Base-by-base conservation (phyloP, 2,329 filamentous ascomycete genomes). In the Beauveria asiatica region DNA sequence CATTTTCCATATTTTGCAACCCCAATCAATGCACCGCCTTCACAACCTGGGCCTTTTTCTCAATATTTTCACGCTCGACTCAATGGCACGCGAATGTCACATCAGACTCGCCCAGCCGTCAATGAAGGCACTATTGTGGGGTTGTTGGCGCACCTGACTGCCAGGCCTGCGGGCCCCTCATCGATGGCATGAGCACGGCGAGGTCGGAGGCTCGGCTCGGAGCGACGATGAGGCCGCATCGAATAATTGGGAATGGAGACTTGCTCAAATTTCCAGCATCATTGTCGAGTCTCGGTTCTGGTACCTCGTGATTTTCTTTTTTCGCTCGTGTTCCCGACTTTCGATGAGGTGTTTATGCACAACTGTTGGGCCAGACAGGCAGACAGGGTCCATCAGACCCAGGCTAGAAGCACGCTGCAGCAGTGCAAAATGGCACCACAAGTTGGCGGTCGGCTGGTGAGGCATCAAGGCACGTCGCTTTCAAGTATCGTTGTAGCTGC, bases 1-100 rank as follows among this genome's bases (percentile, higher is more conserved):
- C 8, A 11, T 7, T 10, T 21, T 19, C 16, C 19, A 19, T 33
- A 25, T 19, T 16, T 16, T 16, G 11, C 16, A 39, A 25, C 30
- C 17, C 37, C 16, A 10, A 46, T 25, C 27, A 11, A 23, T 23
- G n/a, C 19, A 56, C 37, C 13, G 13, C 13, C 53, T 13, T 30
- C 7, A 46, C 11, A 11, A 4, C 9, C 51, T 49, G 39, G 52
- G 30, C 7, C 19, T 3, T 48, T 44, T 39, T 53, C 42, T 59
- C 60, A 62, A 56, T 60, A 63, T 25, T 65, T 67, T 64, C 65
- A 66, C 61, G 25, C 64, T 64, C 67, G 66, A 64, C 67, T 57
- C 58, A 54, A 42, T 53, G 27, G 21, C 52, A 57, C 53, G 30
- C 51, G 55, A 56, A 53, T 41, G 53, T 62, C 60, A 58, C 50